Evolutionary conservation across 768 basidiomycete genomes (phyloP), one percentile per base, ranked within the genome.

Genomic region (Macrolepiota fuliginosa): DNA sequence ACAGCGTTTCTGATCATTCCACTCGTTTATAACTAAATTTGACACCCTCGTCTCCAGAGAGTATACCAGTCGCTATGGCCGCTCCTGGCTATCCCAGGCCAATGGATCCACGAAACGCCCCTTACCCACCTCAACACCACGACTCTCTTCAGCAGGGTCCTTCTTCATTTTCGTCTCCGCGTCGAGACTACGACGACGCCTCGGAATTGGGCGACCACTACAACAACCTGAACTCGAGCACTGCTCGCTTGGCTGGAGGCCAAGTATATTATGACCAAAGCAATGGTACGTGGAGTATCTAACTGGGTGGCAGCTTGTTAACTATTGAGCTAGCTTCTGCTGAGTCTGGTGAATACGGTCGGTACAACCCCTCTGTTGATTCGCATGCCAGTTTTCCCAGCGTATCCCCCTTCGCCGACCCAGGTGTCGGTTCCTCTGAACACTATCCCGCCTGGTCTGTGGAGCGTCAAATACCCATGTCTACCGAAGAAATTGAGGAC

Each of bases 401-500:
- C 68, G 80, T 82, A 54, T 85, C 84, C 32, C 85, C 85, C 45
- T 87, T 85, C 70, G 80, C 77, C 40, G 85, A 88, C 71, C 77
- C 83, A 27, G 82, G 79, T 24, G 72, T 79, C 53, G 80, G 77
- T 56, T 72, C 76, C 54, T 71, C 77, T 22, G 86, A 91, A 59
- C 91, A 91, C 58, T 98, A 96, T 73, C 96, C 96, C 63, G 96
- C 96, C 45, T 99, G 97, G 97, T 85, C 91, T 27, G 82, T 90
- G 35, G 92, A 96, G 65, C 89, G 91, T 56, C 91, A 94, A 71
- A 95, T 97, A 64, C 97, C 97, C 64, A 90, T 99, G 72, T 95
- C 94, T 42, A 94, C 91, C 64, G 97, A 99, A 73, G 96, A 98
- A 75, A 98, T 98, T 61, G 97, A 98, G 74, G 97, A 98, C 73